Percentiles rank a stretch among this genome's conserved stretches.
Conservation (phyloP, 768 basidiomycete genomes). For the Hemileccinum rubropunctum region DNA sequence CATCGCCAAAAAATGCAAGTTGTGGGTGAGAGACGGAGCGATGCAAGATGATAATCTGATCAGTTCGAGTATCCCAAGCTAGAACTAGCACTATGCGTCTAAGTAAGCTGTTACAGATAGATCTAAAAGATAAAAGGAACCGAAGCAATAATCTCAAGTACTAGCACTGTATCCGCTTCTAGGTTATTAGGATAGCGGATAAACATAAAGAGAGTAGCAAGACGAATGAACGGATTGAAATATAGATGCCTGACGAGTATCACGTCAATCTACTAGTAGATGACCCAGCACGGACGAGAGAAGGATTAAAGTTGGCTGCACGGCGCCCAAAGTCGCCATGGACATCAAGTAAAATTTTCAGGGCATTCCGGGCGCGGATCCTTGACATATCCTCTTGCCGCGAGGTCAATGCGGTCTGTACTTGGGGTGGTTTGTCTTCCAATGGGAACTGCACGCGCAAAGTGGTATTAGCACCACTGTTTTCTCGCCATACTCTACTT, state of each 20-base stretch:
- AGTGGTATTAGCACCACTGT: slow-evolving; percentile 1
- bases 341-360: slow-evolving; percentile 87
- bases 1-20: slow-evolving; percentile 35
- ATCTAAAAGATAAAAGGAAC: neutral
- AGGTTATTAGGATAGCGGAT: slow-evolving; percentile 18
- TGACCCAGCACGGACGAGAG: slow-evolving; percentile 19
- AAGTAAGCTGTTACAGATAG: slow-evolving; percentile 1
- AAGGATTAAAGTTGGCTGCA: slow-evolving; percentile 37
- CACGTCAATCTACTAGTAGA: slow-evolving; percentile 21
- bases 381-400: slow-evolving; percentile 81
- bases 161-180: slow-evolving; percentile 10
- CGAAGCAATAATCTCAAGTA: slow-evolving; percentile 5
- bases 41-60: neutral
- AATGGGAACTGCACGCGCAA: slow-evolving; percentile 67
- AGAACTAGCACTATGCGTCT: neutral
- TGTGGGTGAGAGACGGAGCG: neutral
- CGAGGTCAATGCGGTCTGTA: slow-evolving; percentile 68
- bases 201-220: slow-evolving; percentile 8
- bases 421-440: slow-evolving; percentile 62
- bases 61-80: neutral
- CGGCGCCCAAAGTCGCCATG: slow-evolving; percentile 84
- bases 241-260: neutral
- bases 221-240: neutral
- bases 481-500: slow-evolving; percentile 10
- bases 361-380: slow-evolving; percentile 89